Percentiles rank a stretch among this genome's conserved stretches.
phyloP scores from a whole-genome alignment of 331 rosid species.

The Telfairia occidentalis region DNA sequence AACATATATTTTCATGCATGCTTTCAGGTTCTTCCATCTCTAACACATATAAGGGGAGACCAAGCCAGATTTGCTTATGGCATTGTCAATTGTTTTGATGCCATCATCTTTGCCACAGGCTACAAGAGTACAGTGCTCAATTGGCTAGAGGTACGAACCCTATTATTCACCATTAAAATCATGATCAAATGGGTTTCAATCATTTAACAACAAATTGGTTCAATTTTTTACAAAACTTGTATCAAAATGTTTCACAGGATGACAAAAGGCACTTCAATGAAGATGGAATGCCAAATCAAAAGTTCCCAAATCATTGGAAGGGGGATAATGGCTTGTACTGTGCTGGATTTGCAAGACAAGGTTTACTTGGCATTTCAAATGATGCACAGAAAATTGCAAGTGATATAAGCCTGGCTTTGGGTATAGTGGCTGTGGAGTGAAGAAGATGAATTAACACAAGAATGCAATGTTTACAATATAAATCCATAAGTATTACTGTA shows the following conservation, averaged over 20 bases:
- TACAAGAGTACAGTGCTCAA: constrained; percentile 29
- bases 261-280: constrained; percentile 30
- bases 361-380: constrained; percentile 33
- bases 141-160: constrained; percentile 45
- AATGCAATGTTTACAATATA: neutral
- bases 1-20: neutral
- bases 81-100: constrained; percentile 20
- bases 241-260: constrained; percentile 21
- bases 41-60: constrained; percentile 21
- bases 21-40: constrained; percentile 26
- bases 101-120: constrained; percentile 37
- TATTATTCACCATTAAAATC: neutral
- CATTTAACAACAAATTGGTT: too few species aligned
- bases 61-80: constrained; percentile 33
- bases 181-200: neutral
- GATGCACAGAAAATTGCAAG: constrained; percentile 27
- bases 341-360: constrained; percentile 39
- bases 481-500: neutral
- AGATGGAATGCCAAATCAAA: constrained; percentile 38
- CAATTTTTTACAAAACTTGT: too few species aligned
- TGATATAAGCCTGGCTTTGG: constrained; percentile 1
- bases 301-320: constrained; percentile 42
- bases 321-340: constrained; percentile 35
- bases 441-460: neutral
- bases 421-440: neutral